Evolutionary conservation across 768 basidiomycete genomes (phyloP).

Genomic region (Ephemerocybe angulata): DNA sequence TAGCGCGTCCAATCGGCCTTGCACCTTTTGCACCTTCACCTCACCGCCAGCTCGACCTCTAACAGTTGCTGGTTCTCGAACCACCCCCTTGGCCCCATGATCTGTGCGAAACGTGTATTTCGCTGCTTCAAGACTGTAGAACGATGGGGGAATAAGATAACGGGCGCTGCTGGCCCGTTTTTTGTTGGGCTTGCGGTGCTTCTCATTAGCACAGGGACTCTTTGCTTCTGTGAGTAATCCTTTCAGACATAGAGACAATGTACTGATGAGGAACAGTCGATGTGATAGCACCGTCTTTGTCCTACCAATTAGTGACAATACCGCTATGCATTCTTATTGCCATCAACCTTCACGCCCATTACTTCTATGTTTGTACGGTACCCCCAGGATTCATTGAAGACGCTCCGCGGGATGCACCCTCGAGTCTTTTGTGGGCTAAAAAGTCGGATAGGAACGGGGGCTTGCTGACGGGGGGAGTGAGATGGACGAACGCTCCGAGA

Average conservation of each 20-base stretch:
- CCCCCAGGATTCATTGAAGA: slow-evolving; percentile 79
- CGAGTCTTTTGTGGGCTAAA: slow-evolving; percentile 56
- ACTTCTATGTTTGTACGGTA: slow-evolving; percentile 80
- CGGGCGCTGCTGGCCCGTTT: slow-evolving; percentile 87
- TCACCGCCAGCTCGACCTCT: no score
- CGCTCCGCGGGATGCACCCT: slow-evolving; percentile 37
- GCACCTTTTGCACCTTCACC: no score
- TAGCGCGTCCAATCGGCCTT: no score
- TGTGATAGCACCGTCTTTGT: slow-evolving; percentile 66
- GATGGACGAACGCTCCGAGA: slow-evolving; percentile 41
- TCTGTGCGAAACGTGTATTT: slow-evolving; percentile 46
- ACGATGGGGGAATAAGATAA: slow-evolving; percentile 69
- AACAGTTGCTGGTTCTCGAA: no score
- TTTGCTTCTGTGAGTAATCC: slow-evolving; percentile 74
- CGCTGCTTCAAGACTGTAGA: slow-evolving; percentile 62
- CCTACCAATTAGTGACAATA: slow-evolving; percentile 53
- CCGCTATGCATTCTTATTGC: slow-evolving; percentile 75
- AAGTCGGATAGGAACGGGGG: slow-evolving; percentile 21
- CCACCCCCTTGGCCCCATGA: no score
- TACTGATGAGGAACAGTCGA: slow-evolving; percentile 52
- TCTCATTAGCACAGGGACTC: slow-evolving; percentile 61
- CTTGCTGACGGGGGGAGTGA: slow-evolving; percentile 39
- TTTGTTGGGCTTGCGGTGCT: slow-evolving; percentile 81
- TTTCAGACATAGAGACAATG: slow-evolving; percentile 5
- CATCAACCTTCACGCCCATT: slow-evolving; percentile 74